Evolutionary conservation across 352 stramenopile genomes (phyloP).

Genomic region (Saprolegnia diclina): DNA sequence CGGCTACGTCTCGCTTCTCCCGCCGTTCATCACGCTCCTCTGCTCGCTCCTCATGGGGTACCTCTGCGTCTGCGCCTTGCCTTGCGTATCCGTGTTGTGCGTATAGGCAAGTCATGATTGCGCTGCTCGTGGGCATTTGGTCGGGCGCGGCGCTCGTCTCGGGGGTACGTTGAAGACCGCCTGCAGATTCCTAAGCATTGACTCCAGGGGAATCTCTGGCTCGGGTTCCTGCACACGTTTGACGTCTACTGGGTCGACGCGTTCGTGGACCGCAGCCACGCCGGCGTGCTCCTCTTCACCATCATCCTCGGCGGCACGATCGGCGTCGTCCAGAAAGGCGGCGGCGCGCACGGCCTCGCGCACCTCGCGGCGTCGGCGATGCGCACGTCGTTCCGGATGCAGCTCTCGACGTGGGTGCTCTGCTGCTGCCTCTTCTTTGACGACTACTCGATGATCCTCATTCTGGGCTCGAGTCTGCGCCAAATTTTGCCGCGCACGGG

Average conservation of each 20-base stretch:
- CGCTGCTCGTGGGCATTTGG: slow-evolving; percentile 82
- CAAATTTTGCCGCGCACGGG: slow-evolving; percentile 75
- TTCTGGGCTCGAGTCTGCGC: slow-evolving; percentile 82
- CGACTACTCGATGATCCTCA: slow-evolving; percentile 89
- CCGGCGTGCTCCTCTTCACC: slow-evolving; percentile 83
- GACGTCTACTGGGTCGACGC: slow-evolving; percentile 84
- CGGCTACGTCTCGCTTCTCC: slow-evolving; percentile 67
- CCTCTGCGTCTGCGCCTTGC: background rate
- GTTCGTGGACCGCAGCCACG: slow-evolving; percentile 77
- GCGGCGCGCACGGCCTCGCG: slow-evolving; percentile 78
- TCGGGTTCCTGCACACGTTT: slow-evolving; percentile 75
- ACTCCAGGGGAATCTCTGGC: slow-evolving; percentile 55
- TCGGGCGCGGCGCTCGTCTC: slow-evolving; percentile 77
- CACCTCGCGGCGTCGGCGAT: slow-evolving; percentile 74
- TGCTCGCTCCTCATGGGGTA: slow-evolving; percentile 50
- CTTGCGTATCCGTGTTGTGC: no score
- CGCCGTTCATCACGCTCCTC: slow-evolving; percentile 66
- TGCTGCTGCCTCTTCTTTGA: slow-evolving; percentile 90
- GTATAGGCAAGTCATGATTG: slow-evolving; percentile 68
- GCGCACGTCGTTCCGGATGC: slow-evolving; percentile 75
- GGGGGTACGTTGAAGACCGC: slow-evolving; percentile 18
- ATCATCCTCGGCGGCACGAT: slow-evolving; percentile 85
- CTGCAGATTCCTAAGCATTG: slow-evolving; percentile 17
- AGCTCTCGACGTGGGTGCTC: slow-evolving; percentile 75
- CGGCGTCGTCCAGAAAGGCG: slow-evolving; percentile 83